A percentile compares a stretch with the other conserved stretches of the same genome.
phyloP scores from a whole-genome alignment of 2,329 filamentous ascomycete species.

The Fusarium pilosicola region DNA sequence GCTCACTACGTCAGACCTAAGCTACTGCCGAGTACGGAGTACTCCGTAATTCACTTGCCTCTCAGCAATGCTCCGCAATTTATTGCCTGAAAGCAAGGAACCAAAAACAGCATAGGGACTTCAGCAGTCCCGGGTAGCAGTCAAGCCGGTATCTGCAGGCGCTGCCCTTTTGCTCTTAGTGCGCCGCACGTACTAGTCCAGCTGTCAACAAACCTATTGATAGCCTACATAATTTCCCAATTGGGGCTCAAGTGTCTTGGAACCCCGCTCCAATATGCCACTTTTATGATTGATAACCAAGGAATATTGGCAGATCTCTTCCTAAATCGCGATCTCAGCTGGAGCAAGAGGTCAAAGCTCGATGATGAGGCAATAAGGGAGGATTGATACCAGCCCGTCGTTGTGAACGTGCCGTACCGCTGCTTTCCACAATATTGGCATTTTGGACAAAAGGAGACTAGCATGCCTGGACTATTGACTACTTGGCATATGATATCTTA shows the following conservation, averaged over 20 bases:
- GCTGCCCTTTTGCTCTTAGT: background rate
- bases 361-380: background rate
- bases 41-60: too few relatives aligned
- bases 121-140: background rate
- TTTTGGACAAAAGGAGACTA: background rate
- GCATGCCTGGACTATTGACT: background rate
- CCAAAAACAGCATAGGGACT: too few relatives aligned
- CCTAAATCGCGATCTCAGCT: background rate
- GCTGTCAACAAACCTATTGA: background rate
- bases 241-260: background rate
- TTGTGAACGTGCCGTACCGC: background rate
- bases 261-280: background rate
- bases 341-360: background rate
- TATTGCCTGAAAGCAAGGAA: background rate
- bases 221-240: background rate
- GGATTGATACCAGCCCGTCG: background rate
- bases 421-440: accelerated
- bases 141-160: background rate
- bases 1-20: background rate
- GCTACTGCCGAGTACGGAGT: background rate
- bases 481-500: background rate
- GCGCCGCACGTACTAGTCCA: background rate
- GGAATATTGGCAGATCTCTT: background rate
- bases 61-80: background rate
- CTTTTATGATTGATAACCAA: too few relatives aligned